Conservation (phyloP, 108 stramenopile species). For the Parmales sp. region DNA sequence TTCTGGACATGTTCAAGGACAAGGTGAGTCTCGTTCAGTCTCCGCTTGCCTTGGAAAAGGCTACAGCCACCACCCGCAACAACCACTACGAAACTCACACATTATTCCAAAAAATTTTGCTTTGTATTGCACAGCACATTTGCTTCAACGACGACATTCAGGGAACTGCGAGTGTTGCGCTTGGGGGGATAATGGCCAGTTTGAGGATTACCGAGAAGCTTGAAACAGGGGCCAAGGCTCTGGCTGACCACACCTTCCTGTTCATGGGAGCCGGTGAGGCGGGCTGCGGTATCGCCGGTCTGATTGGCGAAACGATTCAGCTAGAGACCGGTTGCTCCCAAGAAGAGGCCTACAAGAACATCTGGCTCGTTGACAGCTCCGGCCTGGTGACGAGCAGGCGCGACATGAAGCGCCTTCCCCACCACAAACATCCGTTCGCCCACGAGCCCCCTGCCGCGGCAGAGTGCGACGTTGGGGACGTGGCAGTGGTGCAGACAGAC, state of each 20-base stretch:
- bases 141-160: constrained; percentile 75
- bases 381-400: constrained; percentile 43
- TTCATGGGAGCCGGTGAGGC: constrained; percentile 38
- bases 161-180: constrained; percentile 29
- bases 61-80: background rate
- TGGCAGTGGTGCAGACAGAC: constrained; percentile 30
- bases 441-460: constrained; percentile 19
- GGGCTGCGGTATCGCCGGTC: constrained; percentile 35
- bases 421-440: constrained; percentile 51
- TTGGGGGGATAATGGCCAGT: constrained; percentile 23
- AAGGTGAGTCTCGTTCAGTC: background rate
- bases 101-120: constrained; percentile 5
- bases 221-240: too few species aligned
- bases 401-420: constrained; percentile 18
- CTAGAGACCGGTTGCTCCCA: constrained; percentile 4
- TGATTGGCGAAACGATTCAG: constrained; percentile 22
- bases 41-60: background rate
- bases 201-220: constrained; percentile 6
- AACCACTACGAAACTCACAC: background rate
- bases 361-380: constrained; percentile 47
- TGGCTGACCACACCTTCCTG: constrained; percentile 32
- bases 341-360: constrained; percentile 36
- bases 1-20: constrained; percentile 42
- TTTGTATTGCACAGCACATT: too few species aligned
- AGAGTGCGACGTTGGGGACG: constrained; percentile 26